Evolutionary conservation across 2,329 filamentous ascomycete species (phyloP), one percentile per base, ranked within the genome.

Genomic region (Myotisia sp.): DNA sequence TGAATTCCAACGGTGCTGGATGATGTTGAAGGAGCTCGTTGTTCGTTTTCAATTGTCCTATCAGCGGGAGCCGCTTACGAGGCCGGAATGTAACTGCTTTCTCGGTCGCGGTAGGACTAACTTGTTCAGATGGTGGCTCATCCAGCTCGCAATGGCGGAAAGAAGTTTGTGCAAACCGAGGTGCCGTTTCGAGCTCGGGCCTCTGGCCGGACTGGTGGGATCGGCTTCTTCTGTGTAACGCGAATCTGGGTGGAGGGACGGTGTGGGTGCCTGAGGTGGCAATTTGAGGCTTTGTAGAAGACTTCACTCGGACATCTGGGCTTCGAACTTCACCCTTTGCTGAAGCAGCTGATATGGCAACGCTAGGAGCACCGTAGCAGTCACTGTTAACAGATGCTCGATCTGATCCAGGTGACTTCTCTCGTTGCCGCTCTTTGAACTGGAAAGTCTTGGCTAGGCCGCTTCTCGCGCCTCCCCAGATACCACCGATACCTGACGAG

Each of bases 341-440:
- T 17, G 60, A 59, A 12, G 60, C 54, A 30, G 55, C 56, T 34
- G 55, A 64, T 28, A 65, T 40, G 23, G 59, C 62, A 18, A 64
- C 44, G 35, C 55, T 64, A 7, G 63, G 59, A 28, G 56, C 56
- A 16, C 56, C 55, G 40, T 52, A 55, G 29, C 45, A 50, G 33
- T 56, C 56, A 26, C 43, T 49, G 36, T 55, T 59, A 24, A 52
- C 33, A 22, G 53, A 50, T 9, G 46, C 45, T 12, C 51, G 46
- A 10, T 60, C 59, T 22, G 48, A 50, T n/a, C 51, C 53, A 6
- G 44, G 47, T 3, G 52, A 52, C 26, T 46, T 48, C 21, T 54
- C 54, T 14, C 50, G 44, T 12, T 53, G 57, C 38, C 53, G 48
- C 35, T 63, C 60, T 34, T 54, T 46, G 34, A 51, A 51, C 16